A percentile compares a stretch with the other conserved stretches of the same genome.
Evolutionary conservation across 352 stramenopile species (phyloP).

Genomic region (Globisporangium echinulatum): DNA sequence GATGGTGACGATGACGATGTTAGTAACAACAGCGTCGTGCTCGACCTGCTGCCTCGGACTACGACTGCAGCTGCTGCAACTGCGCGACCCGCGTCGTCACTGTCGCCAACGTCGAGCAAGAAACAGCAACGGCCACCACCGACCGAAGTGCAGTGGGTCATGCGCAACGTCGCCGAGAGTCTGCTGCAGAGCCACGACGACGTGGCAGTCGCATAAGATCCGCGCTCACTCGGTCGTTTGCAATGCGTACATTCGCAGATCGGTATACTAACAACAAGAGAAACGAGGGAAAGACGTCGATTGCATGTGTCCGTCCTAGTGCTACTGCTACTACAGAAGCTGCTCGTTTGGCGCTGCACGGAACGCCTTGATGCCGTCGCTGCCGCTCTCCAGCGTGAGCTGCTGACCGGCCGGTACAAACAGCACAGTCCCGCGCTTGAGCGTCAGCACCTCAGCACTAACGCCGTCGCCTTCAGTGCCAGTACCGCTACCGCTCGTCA

Average conservation of each 20-base stretch:
- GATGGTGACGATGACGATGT: neutral
- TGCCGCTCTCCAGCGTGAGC: conserved; percentile 28
- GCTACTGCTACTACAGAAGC: conserved; percentile 2
- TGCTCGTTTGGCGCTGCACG: conserved; percentile 53
- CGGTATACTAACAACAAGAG: too few relatives aligned
- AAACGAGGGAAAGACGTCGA: too few relatives aligned
- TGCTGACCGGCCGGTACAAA: conserved; percentile 43
- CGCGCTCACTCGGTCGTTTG: too few relatives aligned
- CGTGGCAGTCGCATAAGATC: neutral
- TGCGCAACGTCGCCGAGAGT: conserved; percentile 64
- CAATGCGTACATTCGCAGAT: too few relatives aligned
- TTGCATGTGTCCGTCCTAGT: too few relatives aligned
- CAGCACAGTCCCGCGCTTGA: conserved; percentile 33
- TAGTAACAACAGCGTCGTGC: neutral
- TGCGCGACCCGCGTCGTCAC: conserved; percentile 1
- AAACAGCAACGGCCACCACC: conserved; percentile 19
- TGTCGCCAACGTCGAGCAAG: conserved; percentile 15
- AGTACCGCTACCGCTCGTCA: conserved; percentile 31
- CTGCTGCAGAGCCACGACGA: conserved; percentile 55
- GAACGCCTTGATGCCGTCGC: conserved; percentile 31
- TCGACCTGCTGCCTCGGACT: neutral
- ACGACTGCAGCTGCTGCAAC: neutral
- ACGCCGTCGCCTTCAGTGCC: neutral
- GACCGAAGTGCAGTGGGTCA: conserved; percentile 68
- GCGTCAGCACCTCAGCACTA: neutral